Conservation (phyloP, 1,284 basidiomycete species). For the Ceratobasidium sp. region DNA sequence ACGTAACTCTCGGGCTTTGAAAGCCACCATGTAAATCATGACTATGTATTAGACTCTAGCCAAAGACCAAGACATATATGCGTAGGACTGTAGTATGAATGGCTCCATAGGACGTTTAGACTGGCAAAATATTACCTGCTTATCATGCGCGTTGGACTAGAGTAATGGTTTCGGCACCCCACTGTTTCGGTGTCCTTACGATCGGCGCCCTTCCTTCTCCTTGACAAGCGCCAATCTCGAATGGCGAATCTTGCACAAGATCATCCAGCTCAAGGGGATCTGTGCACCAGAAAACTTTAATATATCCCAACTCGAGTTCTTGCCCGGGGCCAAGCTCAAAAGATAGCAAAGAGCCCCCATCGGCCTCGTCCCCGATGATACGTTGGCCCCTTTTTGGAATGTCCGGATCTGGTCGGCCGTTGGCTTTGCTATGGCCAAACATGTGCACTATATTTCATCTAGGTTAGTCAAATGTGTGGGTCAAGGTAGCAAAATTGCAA, state of each 20-base stretch:
- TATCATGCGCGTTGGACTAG: constrained; percentile 36
- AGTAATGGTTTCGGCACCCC: constrained; percentile 16
- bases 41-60: too few relatives aligned
- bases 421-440: constrained; percentile 9
- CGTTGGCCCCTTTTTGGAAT: not conserved
- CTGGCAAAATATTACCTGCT: too few relatives aligned
- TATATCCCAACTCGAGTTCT: constrained; percentile 13
- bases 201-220: too few relatives aligned
- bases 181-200: not conserved
- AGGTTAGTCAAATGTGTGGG: too few relatives aligned
- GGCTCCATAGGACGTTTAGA: too few relatives aligned
- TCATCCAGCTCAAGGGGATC: constrained; percentile 27
- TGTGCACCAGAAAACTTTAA: constrained; percentile 41
- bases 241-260: constrained; percentile 2
- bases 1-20: too few relatives aligned
- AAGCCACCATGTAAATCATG: too few relatives aligned
- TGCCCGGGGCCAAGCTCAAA: not conserved
- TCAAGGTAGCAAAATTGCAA: too few relatives aligned
- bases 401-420: constrained; percentile 13
- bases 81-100: too few relatives aligned
- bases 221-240: not conserved
- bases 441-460: not conserved
- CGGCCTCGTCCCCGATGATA: constrained; percentile 13
- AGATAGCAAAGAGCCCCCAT: constrained; percentile 11
- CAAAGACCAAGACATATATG: too few relatives aligned